These are phyloP conservation scores for Chenopodium formosanum DNA, from an alignment of 148 eudicot species.

Conservation along the genomic window DNA sequence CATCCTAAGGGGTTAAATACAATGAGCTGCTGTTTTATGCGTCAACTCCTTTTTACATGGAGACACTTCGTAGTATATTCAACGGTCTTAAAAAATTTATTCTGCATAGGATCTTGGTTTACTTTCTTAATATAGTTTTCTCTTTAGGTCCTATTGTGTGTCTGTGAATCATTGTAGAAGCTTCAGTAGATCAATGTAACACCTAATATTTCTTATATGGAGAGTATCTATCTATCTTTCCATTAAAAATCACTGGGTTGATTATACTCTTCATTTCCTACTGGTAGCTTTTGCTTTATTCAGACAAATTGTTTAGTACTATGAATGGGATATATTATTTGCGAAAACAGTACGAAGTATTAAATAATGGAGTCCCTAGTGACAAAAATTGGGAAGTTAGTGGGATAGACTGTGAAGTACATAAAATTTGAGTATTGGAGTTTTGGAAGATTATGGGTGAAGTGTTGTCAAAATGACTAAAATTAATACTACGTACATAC, in stretches of 20 bases:
- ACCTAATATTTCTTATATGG: neutral
- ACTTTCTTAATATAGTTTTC: neutral
- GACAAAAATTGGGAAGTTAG: no score
- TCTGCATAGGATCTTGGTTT: neutral
- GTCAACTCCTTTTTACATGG: neutral
- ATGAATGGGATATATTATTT: no score
- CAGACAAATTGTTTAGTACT: neutral
- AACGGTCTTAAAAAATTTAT: neutral
- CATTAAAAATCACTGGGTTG: neutral
- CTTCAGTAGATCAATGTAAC: no score
- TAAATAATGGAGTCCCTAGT: no score
- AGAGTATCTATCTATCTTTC: neutral
- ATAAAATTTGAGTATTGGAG: no score
- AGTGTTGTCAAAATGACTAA: no score
- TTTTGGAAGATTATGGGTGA: no score
- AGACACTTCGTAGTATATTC: neutral
- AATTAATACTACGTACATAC: no score
- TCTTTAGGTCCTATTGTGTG: no score
- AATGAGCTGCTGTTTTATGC: neutral
- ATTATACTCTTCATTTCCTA: neutral
- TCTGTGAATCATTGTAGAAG: no score
- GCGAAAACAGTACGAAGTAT: no score
- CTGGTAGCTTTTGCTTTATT: neutral
- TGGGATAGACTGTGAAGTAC: no score
- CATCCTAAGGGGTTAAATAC: neutral